phyloP scores from a whole-genome alignment of 2,329 filamentous ascomycete genomes.

The Dactylonectria macrodidyma region DNA sequence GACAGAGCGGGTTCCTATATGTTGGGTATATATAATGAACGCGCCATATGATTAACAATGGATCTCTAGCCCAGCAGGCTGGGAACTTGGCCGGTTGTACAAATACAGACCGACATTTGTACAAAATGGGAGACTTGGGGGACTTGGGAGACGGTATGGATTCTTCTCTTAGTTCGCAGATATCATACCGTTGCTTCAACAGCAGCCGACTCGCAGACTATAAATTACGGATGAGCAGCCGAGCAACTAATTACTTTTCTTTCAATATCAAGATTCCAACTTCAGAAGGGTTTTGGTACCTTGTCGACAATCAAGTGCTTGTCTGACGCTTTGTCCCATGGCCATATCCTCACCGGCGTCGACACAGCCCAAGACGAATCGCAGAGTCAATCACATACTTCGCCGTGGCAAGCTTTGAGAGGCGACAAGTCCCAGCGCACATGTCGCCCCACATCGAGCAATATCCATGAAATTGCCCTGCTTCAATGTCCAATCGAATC shows the following conservation, averaged over 20 bases:
- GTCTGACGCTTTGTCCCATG: no score
- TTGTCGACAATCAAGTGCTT: neutral
- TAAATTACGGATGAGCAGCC: neutral
- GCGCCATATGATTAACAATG: neutral
- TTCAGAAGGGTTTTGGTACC: slow-evolving; percentile 3
- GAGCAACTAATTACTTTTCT: neutral
- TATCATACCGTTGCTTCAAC: neutral
- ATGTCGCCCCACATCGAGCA: neutral
- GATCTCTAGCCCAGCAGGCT: neutral
- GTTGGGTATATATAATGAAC: neutral
- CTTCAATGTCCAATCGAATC: slow-evolving; percentile 4
- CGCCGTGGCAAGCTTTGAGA: neutral
- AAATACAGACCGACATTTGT: neutral
- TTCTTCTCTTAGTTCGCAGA: slow-evolving; percentile 27
- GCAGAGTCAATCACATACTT: neutral
- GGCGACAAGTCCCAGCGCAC: neutral
- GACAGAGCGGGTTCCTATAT: neutral
- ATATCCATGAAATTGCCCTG: slow-evolving; percentile 7
- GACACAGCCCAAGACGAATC: neutral
- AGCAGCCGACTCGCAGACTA: neutral
- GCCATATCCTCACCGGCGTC: neutral
- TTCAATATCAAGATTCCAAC: neutral
- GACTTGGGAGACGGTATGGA: slow-evolving; percentile 12
- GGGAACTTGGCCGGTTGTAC: neutral
- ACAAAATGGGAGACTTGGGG: neutral